phyloP scores from a whole-genome alignment of 2,329 filamentous ascomycete genomes.

The Paecilomyces variotii region DNA sequence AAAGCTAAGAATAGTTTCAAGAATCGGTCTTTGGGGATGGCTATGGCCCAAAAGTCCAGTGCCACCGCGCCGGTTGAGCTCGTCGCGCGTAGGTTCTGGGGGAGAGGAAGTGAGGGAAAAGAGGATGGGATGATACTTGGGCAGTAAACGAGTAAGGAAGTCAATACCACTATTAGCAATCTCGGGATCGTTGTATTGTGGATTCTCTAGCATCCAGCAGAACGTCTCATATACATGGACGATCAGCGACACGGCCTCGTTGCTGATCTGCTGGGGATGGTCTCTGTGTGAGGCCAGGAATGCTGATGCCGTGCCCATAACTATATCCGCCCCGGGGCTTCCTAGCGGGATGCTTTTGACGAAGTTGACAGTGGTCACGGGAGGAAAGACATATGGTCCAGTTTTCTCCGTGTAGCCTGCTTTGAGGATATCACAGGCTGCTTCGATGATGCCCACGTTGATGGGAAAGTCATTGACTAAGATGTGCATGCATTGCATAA shows the following conservation, averaged over 20 bases:
- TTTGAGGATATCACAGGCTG: slow-evolving; percentile 38
- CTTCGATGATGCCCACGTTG: slow-evolving; percentile 36
- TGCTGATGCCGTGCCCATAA: slow-evolving; percentile 39
- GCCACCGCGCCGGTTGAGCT: neutral
- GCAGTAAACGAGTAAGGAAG: slow-evolving; percentile 34
- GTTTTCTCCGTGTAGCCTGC: slow-evolving; percentile 38
- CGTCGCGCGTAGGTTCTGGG: slow-evolving; percentile 4
- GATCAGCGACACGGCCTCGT: slow-evolving; percentile 28
- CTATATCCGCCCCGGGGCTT: slow-evolving; percentile 32
- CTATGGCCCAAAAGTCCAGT: neutral
- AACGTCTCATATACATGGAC: slow-evolving; percentile 32
- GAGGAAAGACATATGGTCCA: slow-evolving; percentile 37
- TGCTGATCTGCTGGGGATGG: slow-evolving; percentile 25
- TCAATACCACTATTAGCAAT: slow-evolving; percentile 39
- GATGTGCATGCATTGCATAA: slow-evolving; percentile 34
- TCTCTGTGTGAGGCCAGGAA: slow-evolving; percentile 36
- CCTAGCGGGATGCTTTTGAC: slow-evolving; percentile 33
- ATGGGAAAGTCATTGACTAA: slow-evolving; percentile 32
- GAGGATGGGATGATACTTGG: slow-evolving; percentile 32
- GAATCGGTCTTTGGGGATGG: slow-evolving; percentile 17
- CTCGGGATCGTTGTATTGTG: slow-evolving; percentile 31
- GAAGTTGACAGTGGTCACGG: slow-evolving; percentile 33
- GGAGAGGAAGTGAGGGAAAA: slow-evolving; percentile 26
- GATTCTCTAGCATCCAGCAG: slow-evolving; percentile 26
- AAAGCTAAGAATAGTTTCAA: slow-evolving; percentile 31